Evolutionary conservation across 2,329 filamentous ascomycete species (phyloP), one percentile per base, ranked within the genome.

Genomic region (Cercospora janseana): DNA sequence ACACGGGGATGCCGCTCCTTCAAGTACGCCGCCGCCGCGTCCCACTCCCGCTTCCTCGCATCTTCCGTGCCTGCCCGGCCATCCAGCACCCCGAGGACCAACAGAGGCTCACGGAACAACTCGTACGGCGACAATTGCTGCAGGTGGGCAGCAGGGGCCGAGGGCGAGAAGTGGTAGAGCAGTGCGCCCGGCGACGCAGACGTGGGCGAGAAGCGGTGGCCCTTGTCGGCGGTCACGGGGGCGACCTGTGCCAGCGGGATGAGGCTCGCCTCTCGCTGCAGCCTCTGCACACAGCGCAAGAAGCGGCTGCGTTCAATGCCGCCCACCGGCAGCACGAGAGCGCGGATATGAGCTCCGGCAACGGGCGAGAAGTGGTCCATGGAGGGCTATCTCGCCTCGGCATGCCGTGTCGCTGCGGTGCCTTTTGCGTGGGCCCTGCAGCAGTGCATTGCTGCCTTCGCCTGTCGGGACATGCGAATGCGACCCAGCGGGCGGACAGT

Each of bases 281-380:
- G 76, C 63, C 88, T 81, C 56, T 86, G 80, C 58, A 92, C 79
- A 68, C 95, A 95, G 58, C 79, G 77, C 61, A 83, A 72, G 70
- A 96, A 97, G 52, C 87, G 82, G 46, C 86, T 84, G 54, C 85
- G 82, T 68, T 85, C 91, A 69, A 97, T 93, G 66, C 82, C 85
- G 46, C 92, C 92, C 60, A 95, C 78, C 47, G 93, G 93, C 55
- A 97, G 76, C 52, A 95, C 80, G 62, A 96, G 81, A 56, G 86
- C 88, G 75, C 88, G 87, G 67, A 97, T 83, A 79, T 88, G 87
- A 74, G 90, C 92, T 68, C 90, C 90, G 71, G 91, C 87, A 75
- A 91, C 83, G 71, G 92, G 90, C 69, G 91, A 87, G 70, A 95
- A 82, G 71, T 88, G 85, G 77, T 96, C 92, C 64, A 66, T 66